These are phyloP conservation scores for Heterobasidion occidentale DNA, from an alignment of 1,284 basidiomycete species.

Conservation along the genomic window DNA sequence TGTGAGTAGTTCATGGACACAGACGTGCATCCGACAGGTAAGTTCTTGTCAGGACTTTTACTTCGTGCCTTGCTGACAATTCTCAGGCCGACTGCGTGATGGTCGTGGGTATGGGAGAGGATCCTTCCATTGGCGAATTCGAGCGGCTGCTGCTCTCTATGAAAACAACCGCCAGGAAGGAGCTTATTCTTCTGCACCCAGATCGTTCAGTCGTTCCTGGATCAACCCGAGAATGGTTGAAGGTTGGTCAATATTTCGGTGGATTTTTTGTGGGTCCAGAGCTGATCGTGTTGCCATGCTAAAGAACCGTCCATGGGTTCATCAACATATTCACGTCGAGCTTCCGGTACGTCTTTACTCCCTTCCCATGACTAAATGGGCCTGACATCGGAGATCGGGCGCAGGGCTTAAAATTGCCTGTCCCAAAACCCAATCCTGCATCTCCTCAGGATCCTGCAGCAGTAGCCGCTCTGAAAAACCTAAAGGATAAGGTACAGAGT, in stretches of 20 bases:
- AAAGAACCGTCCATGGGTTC: conserved; percentile 86
- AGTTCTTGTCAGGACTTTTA: conserved; percentile 11
- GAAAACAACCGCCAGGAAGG: conserved; percentile 97
- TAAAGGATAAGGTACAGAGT: conserved; percentile 88
- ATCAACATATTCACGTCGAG: conserved; percentile 89
- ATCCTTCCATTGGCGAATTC: conserved; percentile 85
- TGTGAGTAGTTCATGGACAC: conserved; percentile 92
- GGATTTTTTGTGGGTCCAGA: background rate
- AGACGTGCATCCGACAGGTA: conserved; percentile 91
- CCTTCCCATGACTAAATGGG: background rate
- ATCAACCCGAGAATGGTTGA: conserved; percentile 94
- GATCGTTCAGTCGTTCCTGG: conserved; percentile 87
- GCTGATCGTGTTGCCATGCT: conserved; percentile 18
- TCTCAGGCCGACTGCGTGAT: conserved; percentile 89
- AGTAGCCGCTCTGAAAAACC: conserved; percentile 81
- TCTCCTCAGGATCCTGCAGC: conserved; percentile 80
- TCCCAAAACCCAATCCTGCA: conserved; percentile 43
- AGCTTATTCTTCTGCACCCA: conserved; percentile 90
- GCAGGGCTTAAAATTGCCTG: conserved; percentile 57
- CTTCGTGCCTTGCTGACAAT: background rate
- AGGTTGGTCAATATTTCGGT: conserved; percentile 37
- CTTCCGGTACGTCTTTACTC: conserved; percentile 48
- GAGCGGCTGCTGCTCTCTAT: conserved; percentile 87
- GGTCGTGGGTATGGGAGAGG: conserved; percentile 92
- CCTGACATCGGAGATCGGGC: background rate